Evolutionary conservation across 2,329 filamentous ascomycete species (phyloP).

Genomic region (Xylariaceae sp.): DNA sequence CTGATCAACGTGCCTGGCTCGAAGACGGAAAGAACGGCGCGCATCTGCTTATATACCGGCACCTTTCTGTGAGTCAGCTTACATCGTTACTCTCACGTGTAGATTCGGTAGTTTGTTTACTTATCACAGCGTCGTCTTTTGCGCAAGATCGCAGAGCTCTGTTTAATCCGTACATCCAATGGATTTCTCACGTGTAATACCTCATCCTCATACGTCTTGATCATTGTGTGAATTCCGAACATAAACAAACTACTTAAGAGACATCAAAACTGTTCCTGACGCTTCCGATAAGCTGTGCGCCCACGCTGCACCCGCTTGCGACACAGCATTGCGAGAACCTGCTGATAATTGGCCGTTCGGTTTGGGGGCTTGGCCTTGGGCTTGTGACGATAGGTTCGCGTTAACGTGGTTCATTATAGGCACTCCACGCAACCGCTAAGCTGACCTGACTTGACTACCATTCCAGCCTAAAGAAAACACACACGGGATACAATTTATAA

Average conservation of each 20-base stretch:
- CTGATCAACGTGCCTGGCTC: neutral
- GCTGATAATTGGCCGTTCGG: neutral
- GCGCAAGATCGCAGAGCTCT: neutral
- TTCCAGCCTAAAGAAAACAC: neutral
- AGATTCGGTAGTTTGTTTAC: neutral
- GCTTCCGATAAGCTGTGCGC: no score
- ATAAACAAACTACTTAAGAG: no score
- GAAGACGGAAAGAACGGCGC: neutral
- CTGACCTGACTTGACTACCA: conserved; percentile 4
- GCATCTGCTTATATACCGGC: neutral
- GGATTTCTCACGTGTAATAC: neutral
- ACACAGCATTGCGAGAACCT: neutral
- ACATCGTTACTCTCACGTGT: neutral
- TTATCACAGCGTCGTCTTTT: neutral
- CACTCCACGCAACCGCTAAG: neutral
- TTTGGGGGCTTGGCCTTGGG: neutral
- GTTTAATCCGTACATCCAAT: neutral
- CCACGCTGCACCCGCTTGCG: neutral
- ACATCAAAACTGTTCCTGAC: no score
- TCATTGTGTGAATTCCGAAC: no score
- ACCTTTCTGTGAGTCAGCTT: neutral
- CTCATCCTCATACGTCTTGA: no score
- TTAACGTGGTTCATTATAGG: neutral
- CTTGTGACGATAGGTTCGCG: conserved; percentile 4
- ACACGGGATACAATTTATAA: no score